phyloP scores from a whole-genome alignment of 345 rosid genomes.

The Brassica cretica region DNA sequence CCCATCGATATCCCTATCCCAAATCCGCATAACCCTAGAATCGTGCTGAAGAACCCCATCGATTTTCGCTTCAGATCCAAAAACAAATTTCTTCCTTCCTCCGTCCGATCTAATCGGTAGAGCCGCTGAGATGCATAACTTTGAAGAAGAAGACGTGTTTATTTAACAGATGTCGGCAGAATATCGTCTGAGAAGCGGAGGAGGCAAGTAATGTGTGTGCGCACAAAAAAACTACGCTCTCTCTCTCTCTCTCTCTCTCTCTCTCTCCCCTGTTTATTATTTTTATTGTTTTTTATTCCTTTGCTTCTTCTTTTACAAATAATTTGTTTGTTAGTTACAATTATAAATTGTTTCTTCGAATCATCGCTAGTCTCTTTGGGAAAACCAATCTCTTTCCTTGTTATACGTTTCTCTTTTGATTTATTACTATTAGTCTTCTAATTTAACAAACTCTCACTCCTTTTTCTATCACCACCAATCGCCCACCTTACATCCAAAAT shows the following conservation, averaged over 20 bases:
- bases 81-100: not conserved
- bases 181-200: not conserved
- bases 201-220: not conserved
- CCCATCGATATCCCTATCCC: constrained; percentile 83
- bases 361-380: not conserved
- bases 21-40: constrained; percentile 80
- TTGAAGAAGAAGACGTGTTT: not conserved
- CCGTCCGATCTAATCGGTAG: not conserved
- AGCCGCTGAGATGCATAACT: not conserved
- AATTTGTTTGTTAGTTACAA: not conserved
- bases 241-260: not conserved
- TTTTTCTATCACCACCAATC: not conserved
- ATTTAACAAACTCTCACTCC: not conserved
- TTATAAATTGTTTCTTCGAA: not conserved
- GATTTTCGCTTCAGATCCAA: constrained; percentile 10
- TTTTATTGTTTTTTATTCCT: not conserved
- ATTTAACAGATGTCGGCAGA: not conserved
- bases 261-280: not conserved
- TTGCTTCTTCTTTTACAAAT: not conserved
- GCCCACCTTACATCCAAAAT: not conserved
- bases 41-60: constrained; percentile 77
- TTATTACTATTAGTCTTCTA: not conserved
- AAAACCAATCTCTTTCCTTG: not conserved
- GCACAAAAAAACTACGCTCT: not conserved
- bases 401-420: not conserved